Evolutionary conservation across 805 yeast genomes (phyloP).

Genomic region (Wickerhamomyces mucosus): DNA sequence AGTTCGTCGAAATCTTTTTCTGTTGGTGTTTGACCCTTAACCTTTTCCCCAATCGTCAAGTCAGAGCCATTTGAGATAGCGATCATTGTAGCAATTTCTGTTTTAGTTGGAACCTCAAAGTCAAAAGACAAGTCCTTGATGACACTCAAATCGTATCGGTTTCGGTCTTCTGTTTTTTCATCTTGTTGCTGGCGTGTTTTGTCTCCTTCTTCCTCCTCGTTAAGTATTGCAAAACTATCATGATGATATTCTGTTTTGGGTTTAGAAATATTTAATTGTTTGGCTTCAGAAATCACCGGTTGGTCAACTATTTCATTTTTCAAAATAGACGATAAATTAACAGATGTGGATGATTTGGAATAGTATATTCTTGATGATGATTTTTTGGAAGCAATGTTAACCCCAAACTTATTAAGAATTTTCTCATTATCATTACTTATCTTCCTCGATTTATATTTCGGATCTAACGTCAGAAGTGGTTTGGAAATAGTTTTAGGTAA

Average conservation of each 20-base stretch:
- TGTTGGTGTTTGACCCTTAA: constrained; percentile 2
- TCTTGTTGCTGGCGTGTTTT: no score
- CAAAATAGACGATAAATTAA: constrained; percentile 17
- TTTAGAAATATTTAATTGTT: background rate
- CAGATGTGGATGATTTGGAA: constrained; percentile 20
- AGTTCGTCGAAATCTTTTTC: constrained; percentile 7
- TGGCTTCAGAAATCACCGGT: background rate
- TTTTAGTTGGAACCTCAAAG: constrained; percentile 17
- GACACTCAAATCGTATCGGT: no score
- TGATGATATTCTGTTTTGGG: background rate
- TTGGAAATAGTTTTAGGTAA: constrained; percentile 12
- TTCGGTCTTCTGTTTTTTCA: no score
- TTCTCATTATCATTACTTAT: constrained; percentile 13
- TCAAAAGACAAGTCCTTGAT: constrained; percentile 18
- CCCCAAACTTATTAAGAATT: constrained; percentile 16
- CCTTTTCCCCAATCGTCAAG: constrained; percentile 13
- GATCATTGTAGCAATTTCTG: constrained; percentile 19
- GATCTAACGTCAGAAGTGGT: constrained; percentile 17
- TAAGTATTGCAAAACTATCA: background rate
- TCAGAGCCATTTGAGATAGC: constrained; percentile 19
- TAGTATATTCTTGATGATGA: constrained; percentile 17
- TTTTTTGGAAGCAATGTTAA: constrained; percentile 5
- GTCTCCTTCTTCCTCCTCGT: background rate
- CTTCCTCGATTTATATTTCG: constrained; percentile 12
- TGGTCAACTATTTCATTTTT: constrained; percentile 2